Evolutionary conservation across 2,329 filamentous ascomycete species (phyloP), one percentile per base, ranked within the genome.

Genomic region (Colletotrichum orchidophilum): DNA sequence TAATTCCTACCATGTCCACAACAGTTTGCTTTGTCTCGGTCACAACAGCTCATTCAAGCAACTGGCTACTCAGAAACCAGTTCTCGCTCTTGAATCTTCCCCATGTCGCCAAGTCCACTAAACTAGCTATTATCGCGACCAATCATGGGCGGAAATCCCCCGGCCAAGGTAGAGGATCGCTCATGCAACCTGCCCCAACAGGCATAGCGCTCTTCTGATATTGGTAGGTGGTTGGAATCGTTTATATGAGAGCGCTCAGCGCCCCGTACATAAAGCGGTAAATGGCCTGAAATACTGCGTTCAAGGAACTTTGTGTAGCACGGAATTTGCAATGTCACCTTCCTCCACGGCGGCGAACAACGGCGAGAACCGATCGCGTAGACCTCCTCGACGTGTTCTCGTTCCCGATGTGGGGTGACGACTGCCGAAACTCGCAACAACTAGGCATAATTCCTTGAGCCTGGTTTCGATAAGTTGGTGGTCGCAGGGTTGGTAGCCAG

Each of bases 161-260:
- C 39, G 15, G 18, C 15, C 39, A n/a, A 15, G 12, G 7, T 18
- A 1, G 15, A 24, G 42, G 12, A n/a, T 3, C 12, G 11, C 4
- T 9, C n/a, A 54, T 49, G 3, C 33, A n/a, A 69, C 66, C 66
- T 69, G 53, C 61, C 62, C 5, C 5, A 35, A 53, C 42, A 27
- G 33, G 66, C 46, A 42, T 66, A 54, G 54, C 54, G 42, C 26
- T 6, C 18, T 15, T 42, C 53, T 33, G 26, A 33, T 35, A 11
- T 13, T 21, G 21, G 46, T 26, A 33, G 35, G 54, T 46, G 42
- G 13, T 9, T 46, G 31, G 49, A 42, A 52, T 64, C 39, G 33
- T 31, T 57, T 13, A 24, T 24, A 2, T 50, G 12, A 31, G 11
- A 8, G 50, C n/a, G 15, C 8, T n/a, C 7, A 1, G 24, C 49